Evolutionary conservation across 116 monocot genomes (phyloP).

Genomic region (Cymodocea nodosa): DNA sequence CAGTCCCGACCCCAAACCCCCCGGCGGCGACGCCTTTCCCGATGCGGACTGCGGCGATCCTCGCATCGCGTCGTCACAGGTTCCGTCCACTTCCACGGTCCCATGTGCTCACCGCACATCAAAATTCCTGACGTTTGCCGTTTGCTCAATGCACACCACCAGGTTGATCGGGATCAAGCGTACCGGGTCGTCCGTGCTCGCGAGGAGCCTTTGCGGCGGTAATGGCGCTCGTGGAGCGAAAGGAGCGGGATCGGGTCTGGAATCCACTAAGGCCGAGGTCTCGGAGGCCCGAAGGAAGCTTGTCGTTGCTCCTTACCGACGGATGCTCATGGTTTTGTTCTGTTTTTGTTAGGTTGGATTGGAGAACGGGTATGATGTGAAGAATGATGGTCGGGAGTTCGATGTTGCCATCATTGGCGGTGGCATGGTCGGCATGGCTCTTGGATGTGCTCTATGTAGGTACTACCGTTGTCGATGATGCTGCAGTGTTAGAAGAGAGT

Average conservation of each 20-base stretch:
- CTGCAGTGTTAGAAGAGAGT: too few relatives aligned
- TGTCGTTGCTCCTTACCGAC: too few relatives aligned
- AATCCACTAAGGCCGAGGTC: too few relatives aligned
- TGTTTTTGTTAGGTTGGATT: background rate
- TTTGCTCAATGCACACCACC: background rate
- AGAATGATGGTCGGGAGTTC: constrained; percentile 9
- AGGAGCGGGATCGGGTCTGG: too few relatives aligned
- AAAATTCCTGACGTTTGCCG: background rate
- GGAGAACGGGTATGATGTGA: background rate
- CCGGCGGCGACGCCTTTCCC: too few relatives aligned
- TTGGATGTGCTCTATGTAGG: constrained; percentile 87
- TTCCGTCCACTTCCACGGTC: background rate
- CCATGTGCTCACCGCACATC: background rate
- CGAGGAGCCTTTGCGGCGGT: too few relatives aligned
- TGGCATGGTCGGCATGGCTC: constrained; percentile 96
- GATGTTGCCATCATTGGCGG: constrained; percentile 92
- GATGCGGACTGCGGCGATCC: constrained; percentile 7
- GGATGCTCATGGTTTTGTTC: background rate
- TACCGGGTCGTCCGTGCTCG: too few relatives aligned
- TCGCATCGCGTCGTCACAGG: constrained; percentile 5
- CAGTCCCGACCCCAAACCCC: too few relatives aligned
- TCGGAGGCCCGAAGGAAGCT: too few relatives aligned
- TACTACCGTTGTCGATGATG: constrained; percentile 11
- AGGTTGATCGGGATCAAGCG: background rate
- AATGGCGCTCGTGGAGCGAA: too few relatives aligned